Conservation (phyloP, 148 eudicot species). For the Cornus kousa region DNA sequence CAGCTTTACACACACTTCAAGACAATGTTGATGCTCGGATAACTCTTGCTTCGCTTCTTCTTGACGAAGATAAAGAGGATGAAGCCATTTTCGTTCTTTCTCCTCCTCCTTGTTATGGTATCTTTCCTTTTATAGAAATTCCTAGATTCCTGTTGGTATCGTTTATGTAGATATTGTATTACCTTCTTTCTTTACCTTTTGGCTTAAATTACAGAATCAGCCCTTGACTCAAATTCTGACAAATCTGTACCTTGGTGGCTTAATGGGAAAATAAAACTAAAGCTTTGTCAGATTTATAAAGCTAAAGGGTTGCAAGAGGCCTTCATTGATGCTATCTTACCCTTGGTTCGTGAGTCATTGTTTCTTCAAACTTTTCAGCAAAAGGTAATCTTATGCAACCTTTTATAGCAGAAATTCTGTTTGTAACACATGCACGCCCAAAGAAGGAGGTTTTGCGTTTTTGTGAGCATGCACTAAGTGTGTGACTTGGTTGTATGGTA, state of each 20-base stretch:
- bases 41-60: slow-evolving; percentile 64
- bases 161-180: slow-evolving; percentile 1
- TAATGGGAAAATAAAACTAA: slow-evolving; percentile 71
- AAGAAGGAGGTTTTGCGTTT: no score
- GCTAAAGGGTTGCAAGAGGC: slow-evolving; percentile 61
- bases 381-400: slow-evolving; percentile 43
- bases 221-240: slow-evolving; percentile 28
- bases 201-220: slow-evolving; percentile 30
- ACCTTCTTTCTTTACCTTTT: slow-evolving; percentile 1
- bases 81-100: slow-evolving; percentile 80
- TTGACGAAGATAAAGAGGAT: slow-evolving; percentile 66
- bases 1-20: slow-evolving; percentile 63
- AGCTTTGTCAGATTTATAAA: slow-evolving; percentile 64
- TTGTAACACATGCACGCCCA: no score
- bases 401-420: no score
- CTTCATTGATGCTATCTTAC: slow-evolving; percentile 65
- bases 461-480: no score
- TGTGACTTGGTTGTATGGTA: no score
- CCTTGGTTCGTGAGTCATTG: slow-evolving; percentile 66
- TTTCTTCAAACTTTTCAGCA: slow-evolving; percentile 48
- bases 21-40: slow-evolving; percentile 71
- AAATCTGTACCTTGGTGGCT: slow-evolving; percentile 67
- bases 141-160: slow-evolving; percentile 6
- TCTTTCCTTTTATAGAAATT: slow-evolving; percentile 6
- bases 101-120: slow-evolving; percentile 78